Conservation (phyloP, 2,329 filamentous ascomycete genomes). For the Clonostachys solani region DNA sequence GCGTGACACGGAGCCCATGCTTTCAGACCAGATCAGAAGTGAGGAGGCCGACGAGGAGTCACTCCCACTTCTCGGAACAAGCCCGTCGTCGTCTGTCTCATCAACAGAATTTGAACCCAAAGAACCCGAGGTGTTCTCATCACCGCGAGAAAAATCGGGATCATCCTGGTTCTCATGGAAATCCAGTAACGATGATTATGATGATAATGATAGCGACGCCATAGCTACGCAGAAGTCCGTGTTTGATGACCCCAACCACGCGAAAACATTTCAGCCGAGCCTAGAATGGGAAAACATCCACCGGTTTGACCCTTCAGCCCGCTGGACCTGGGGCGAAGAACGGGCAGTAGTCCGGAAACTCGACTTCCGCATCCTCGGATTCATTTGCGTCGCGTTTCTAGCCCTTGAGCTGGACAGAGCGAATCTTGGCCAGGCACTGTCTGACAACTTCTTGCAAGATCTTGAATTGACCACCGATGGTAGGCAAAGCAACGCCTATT, state of each 20-base stretch:
- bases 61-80: too few relatives aligned
- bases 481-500: neutral
- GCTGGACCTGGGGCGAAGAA: slow-evolving; percentile 30
- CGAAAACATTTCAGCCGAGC: slow-evolving; percentile 22
- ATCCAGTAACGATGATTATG: too few relatives aligned
- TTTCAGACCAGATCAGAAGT: too few relatives aligned
- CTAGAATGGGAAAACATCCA: slow-evolving; percentile 27
- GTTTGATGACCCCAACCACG: slow-evolving; percentile 33
- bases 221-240: slow-evolving; percentile 35
- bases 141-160: too few relatives aligned
- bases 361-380: neutral
- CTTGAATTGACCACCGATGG: slow-evolving; percentile 35
- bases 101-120: too few relatives aligned
- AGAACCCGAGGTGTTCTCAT: too few relatives aligned
- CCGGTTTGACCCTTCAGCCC: slow-evolving; percentile 26
- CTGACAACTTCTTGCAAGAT: slow-evolving; percentile 41
- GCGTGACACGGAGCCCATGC: too few relatives aligned
- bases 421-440: slow-evolving; percentile 40
- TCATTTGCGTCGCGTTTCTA: slow-evolving; percentile 25
- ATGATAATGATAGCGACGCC: neutral
- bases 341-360: slow-evolving; percentile 21
- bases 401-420: slow-evolving; percentile 43
- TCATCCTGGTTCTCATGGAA: too few relatives aligned
- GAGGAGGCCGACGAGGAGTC: too few relatives aligned
- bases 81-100: too few relatives aligned